Evolutionary conservation across 2,329 filamentous ascomycete genomes (phyloP).

Genomic region (Fusarium staphyleae): DNA sequence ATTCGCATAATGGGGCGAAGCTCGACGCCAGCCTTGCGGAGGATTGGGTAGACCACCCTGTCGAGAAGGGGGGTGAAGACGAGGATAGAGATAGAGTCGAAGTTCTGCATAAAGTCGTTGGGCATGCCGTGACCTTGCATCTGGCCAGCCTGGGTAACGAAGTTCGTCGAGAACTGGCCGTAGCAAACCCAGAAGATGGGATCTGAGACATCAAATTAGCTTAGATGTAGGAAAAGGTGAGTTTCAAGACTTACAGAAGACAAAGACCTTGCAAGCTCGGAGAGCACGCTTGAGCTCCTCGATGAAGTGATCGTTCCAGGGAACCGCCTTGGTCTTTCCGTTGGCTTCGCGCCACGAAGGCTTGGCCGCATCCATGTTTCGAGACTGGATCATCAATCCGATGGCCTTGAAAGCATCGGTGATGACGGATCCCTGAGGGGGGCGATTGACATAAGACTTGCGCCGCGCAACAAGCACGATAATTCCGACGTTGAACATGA

Average conservation of each 20-base stretch:
- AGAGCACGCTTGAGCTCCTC: constrained; percentile 72
- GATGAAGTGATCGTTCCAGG: constrained; percentile 75
- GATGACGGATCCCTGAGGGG: constrained; percentile 68
- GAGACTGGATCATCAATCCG: constrained; percentile 49
- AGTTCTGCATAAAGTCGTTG: constrained; percentile 74
- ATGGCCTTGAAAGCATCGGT: constrained; percentile 66
- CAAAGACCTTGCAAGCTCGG: constrained; percentile 75
- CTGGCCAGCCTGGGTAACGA: constrained; percentile 66
- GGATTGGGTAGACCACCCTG: constrained; percentile 65
- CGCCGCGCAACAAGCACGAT: constrained; percentile 56
- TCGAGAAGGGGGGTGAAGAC: constrained; percentile 72
- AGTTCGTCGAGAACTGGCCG: constrained; percentile 71
- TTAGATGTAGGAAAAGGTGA: too few relatives aligned
- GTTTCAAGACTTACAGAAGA: constrained; percentile 53
- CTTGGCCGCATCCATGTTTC: constrained; percentile 68
- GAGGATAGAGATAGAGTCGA: constrained; percentile 71
- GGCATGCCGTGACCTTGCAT: constrained; percentile 70
- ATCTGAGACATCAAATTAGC: constrained; percentile 39
- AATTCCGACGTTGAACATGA: constrained; percentile 69
- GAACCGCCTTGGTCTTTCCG: constrained; percentile 51
- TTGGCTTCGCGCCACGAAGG: constrained; percentile 67
- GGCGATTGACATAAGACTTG: constrained; percentile 59
- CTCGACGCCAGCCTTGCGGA: constrained; percentile 63
- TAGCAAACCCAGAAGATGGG: constrained; percentile 74
- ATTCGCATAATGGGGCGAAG: constrained; percentile 73